Evolutionary conservation across 2,329 filamentous ascomycete species (phyloP).

Genomic region (Phaeoacremonium minimum): DNA sequence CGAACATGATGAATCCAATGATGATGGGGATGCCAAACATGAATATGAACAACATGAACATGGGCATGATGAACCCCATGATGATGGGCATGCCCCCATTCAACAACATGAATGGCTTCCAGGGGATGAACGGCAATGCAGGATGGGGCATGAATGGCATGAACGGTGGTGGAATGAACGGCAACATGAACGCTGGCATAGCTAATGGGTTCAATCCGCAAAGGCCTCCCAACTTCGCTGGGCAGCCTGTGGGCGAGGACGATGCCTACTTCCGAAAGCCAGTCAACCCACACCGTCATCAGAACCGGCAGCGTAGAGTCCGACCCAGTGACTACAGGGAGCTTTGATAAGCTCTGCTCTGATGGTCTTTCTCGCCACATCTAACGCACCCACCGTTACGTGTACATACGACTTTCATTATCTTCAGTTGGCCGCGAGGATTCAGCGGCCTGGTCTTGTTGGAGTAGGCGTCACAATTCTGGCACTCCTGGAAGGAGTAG

Average conservation of each 20-base stretch:
- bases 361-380: too few relatives aligned
- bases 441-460: too few relatives aligned
- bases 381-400: too few relatives aligned
- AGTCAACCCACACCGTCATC: slow-evolving; percentile 87
- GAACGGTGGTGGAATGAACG: slow-evolving; percentile 25
- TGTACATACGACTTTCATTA: too few relatives aligned
- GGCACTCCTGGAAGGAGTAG: too few relatives aligned
- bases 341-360: too few relatives aligned
- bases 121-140: slow-evolving; percentile 23
- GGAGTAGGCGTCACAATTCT: too few relatives aligned
- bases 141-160: slow-evolving; percentile 26
- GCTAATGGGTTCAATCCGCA: slow-evolving; percentile 13
- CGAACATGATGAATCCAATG: slow-evolving; percentile 17
- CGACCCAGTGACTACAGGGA: slow-evolving; percentile 90
- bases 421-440: too few relatives aligned
- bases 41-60: slow-evolving; percentile 26
- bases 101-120: slow-evolving; percentile 35
- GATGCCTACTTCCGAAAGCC: slow-evolving; percentile 94
- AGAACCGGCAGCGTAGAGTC: slow-evolving; percentile 73
- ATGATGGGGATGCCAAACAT: slow-evolving; percentile 36
- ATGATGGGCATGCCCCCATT: slow-evolving; percentile 34
- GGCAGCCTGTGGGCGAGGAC: slow-evolving; percentile 51
- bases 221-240: slow-evolving; percentile 11
- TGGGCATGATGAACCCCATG: slow-evolving; percentile 31
- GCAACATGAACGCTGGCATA: slow-evolving; percentile 24